Evolutionary conservation across 805 yeast species (phyloP).

Genomic region (Ogataea ramenticola): DNA sequence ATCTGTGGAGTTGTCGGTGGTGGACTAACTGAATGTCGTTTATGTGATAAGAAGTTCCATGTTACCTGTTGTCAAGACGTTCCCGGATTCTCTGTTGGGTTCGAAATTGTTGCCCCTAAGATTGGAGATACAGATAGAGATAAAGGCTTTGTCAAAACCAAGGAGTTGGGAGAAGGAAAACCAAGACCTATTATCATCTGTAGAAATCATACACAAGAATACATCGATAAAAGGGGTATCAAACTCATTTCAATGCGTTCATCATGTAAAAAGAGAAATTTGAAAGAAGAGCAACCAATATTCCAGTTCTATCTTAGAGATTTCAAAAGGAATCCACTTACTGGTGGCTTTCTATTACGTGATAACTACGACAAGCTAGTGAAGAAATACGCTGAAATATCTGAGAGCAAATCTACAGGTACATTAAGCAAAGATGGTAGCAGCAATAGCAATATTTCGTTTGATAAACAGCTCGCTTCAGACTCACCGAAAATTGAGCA

Average conservation of each 20-base stretch:
- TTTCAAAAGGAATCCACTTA: slow-evolving; percentile 7
- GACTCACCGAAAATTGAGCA: not conserved
- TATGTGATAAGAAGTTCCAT: slow-evolving; percentile 38
- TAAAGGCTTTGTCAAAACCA: slow-evolving; percentile 11
- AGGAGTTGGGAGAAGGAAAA: slow-evolving; percentile 27
- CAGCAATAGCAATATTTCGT: too few relatives aligned
- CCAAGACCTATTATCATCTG: slow-evolving; percentile 40
- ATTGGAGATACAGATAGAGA: slow-evolving; percentile 7
- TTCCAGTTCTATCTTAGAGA: slow-evolving; percentile 35
- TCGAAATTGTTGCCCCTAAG: slow-evolving; percentile 30
- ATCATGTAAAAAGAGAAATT: slow-evolving; percentile 24
- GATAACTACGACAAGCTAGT: slow-evolving; percentile 3
- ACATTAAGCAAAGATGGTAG: too few relatives aligned
- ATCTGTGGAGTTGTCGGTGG: slow-evolving; percentile 44
- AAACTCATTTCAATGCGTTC: slow-evolving; percentile 18
- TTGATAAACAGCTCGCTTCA: too few relatives aligned
- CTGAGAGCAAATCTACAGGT: not conserved
- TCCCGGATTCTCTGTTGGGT: slow-evolving; percentile 44
- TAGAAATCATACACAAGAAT: slow-evolving; percentile 23
- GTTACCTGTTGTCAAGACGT: slow-evolving; percentile 53
- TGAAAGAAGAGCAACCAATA: slow-evolving; percentile 18
- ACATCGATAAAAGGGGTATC: not conserved
- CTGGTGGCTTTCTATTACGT: slow-evolving; percentile 7
- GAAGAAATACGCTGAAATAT: too few relatives aligned
- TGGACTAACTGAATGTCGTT: slow-evolving; percentile 37